A percentile compares a stretch with the other conserved stretches of the same genome.
phyloP scores from a whole-genome alignment of 2,329 filamentous ascomycete genomes.

The Alternaria sp. region DNA sequence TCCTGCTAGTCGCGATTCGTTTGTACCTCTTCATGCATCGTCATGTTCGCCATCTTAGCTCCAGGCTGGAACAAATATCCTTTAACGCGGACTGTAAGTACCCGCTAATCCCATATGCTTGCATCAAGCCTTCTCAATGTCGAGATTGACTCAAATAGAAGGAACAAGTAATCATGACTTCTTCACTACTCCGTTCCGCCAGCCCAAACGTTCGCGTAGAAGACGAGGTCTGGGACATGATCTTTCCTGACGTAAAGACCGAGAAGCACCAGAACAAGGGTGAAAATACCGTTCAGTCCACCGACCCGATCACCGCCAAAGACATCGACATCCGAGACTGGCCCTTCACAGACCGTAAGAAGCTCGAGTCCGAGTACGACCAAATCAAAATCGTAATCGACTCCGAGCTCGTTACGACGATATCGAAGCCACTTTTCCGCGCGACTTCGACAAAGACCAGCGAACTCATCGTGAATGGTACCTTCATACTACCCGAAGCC shows the following conservation, averaged over 20 bases:
- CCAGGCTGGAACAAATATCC: not conserved
- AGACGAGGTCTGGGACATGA: not conserved
- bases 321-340: not conserved
- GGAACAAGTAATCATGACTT: fast-evolving
- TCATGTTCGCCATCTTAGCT: not conserved
- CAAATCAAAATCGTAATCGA: not conserved
- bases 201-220: not conserved
- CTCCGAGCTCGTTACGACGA: not conserved
- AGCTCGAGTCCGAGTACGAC: not conserved
- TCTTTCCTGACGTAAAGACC: not conserved
- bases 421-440: not conserved
- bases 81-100: not conserved
- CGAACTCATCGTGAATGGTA: not conserved
- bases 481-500: fast-evolving
- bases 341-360: not conserved
- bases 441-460: not conserved
- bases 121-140: no score
- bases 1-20: not conserved
- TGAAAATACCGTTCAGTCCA: fast-evolving
- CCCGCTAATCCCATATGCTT: no score
- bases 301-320: not conserved
- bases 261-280: not conserved
- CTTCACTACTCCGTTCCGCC: not conserved
- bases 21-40: not conserved
- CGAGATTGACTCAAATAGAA: not conserved